These are phyloP conservation scores for Calocybe gangraenosa DNA, from an alignment of 768 basidiomycete species.

Conservation along the genomic window DNA sequence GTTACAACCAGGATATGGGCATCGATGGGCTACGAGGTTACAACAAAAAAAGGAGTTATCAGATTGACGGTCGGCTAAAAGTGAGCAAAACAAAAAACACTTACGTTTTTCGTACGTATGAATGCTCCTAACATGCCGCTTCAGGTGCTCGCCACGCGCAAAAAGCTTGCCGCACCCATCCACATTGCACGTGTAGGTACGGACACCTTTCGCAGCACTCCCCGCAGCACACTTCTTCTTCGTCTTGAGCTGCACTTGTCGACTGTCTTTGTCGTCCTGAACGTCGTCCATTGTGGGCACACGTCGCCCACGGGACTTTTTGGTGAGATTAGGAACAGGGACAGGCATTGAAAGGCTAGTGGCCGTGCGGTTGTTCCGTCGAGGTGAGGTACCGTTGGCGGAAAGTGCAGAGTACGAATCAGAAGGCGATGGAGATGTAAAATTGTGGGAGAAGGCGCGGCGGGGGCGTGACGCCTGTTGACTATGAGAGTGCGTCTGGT, in stretches of 20 bases:
- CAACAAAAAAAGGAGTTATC: conserved; percentile 2
- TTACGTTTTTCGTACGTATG: conserved; percentile 84
- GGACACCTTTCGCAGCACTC: conserved; percentile 18
- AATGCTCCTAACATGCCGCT: conserved; percentile 74
- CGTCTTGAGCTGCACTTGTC: conserved; percentile 12
- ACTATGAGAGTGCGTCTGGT: conserved; percentile 1
- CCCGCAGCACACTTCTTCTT: conserved; percentile 11
- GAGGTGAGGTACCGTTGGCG: not conserved
- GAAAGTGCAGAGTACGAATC: conserved; percentile 4
- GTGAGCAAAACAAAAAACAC: conserved; percentile 22
- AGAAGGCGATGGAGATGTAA: conserved; percentile 11
- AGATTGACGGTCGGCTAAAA: not conserved
- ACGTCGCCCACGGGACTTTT: conserved; percentile 43
- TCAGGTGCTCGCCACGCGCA: conserved; percentile 74
- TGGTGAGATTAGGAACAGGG: conserved; percentile 44
- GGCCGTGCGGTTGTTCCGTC: conserved; percentile 18
- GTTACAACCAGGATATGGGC: conserved; percentile 73
- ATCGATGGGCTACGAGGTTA: conserved; percentile 60
- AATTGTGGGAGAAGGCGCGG: conserved; percentile 6
- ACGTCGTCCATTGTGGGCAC: conserved; percentile 38
- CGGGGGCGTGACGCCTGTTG: conserved; percentile 8
- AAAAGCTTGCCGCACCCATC: conserved; percentile 78
- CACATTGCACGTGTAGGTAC: conserved; percentile 64
- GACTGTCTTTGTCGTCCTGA: conserved; percentile 6
- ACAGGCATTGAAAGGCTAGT: conserved; percentile 36